Conservation (phyloP, 1,284 basidiomycete species). For the Naganishia sp. region DNA sequence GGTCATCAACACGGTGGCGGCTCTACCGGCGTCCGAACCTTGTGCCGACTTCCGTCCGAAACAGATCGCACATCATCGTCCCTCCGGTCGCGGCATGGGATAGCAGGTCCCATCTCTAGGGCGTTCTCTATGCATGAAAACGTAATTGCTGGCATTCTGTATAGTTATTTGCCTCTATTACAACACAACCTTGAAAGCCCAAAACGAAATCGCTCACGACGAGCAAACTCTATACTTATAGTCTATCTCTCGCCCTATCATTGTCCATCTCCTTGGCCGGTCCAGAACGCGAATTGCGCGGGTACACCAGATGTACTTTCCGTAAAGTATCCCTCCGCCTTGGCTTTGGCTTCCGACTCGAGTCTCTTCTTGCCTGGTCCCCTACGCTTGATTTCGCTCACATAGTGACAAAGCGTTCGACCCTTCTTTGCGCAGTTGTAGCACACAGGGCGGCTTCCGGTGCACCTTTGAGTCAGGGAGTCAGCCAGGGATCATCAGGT, state of each 20-base stretch:
- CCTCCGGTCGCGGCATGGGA: no score
- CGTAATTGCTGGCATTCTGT: not conserved
- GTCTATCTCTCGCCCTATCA: not conserved
- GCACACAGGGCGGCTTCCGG: constrained; percentile 14
- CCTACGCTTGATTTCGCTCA: constrained; percentile 5
- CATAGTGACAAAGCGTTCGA: constrained; percentile 11
- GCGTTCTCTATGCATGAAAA: no score
- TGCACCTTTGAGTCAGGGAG: not conserved
- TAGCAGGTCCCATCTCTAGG: no score
- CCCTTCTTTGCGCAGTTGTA: constrained; percentile 26
- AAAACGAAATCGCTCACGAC: not conserved
- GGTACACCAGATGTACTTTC: constrained; percentile 13
- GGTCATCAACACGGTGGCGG: not conserved
- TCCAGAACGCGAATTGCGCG: constrained; percentile 21
- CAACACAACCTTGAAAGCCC: not conserved
- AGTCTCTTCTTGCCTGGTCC: constrained; percentile 26
- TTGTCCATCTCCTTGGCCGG: not conserved
- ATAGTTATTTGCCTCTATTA: not conserved
- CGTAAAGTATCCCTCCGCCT: constrained; percentile 10
- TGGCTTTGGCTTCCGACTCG: constrained; percentile 14
- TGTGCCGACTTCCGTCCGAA: no score
- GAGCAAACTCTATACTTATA: not conserved
- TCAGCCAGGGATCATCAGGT: not conserved
- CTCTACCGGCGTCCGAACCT: no score
- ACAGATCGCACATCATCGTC: no score